Percentiles rank a stretch among this genome's conserved stretches.
Conservation (phyloP, 805 yeast genomes). For the Candida argentea region DNA sequence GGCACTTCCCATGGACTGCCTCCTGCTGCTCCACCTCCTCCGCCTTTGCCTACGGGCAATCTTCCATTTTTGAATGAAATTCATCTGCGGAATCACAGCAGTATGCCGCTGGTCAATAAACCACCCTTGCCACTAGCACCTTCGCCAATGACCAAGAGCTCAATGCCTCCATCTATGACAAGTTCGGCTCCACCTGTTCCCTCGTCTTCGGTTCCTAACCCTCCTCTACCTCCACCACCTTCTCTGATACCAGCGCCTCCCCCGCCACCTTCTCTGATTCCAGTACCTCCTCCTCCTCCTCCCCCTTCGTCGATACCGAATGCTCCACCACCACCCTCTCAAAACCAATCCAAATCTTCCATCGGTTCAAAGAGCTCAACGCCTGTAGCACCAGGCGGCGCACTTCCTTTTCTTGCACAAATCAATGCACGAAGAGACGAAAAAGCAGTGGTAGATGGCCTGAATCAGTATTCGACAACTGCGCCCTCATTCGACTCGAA, state of each 20-base stretch:
- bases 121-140: conserved; percentile 13
- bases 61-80: no score
- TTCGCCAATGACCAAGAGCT: conserved; percentile 9
- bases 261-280: conserved; percentile 7
- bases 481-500: conserved; percentile 4
- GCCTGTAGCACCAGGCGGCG: conserved; percentile 21
- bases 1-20: conserved; percentile 4
- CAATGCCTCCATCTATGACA: conserved; percentile 3
- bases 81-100: conserved; percentile 16
- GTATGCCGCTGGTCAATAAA: conserved; percentile 6
- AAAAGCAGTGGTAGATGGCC: conserved; percentile 32
- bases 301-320: conserved; percentile 4
- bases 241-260: conserved; percentile 9
- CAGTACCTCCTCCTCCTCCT: conserved; percentile 8
- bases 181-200: conserved; percentile 4
- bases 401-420: conserved; percentile 39
- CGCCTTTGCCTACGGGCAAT: conserved; percentile 9
- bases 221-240: conserved; percentile 9
- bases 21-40: conserved; percentile 9
- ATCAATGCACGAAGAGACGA: conserved; percentile 41
- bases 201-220: conserved; percentile 9
- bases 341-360: conserved; percentile 4
- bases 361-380: conserved; percentile 8
- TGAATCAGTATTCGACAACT: conserved; percentile 3
- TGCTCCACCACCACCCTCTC: conserved; percentile 3